Base-by-base conservation (phyloP, 2,329 filamentous ascomycete species). In the Capronia americana region DNA sequence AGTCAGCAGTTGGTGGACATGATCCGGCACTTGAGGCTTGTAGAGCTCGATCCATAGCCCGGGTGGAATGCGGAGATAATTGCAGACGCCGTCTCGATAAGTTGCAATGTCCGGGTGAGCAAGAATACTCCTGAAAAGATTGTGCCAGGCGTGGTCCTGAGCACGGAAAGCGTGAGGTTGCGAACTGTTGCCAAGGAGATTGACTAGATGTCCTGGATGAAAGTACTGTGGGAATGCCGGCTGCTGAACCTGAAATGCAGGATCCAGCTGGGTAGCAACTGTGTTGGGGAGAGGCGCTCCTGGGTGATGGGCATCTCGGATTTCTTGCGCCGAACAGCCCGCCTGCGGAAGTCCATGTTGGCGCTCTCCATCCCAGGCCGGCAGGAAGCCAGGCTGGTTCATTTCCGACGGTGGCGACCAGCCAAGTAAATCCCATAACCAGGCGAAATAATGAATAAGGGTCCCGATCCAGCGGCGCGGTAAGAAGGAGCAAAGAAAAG, bases 41-140 rank as follows among this genome's bases (percentile, higher is more conserved):
- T 65, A 65, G 44, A 68, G 50, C 26, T 59, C 57, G 12, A 24
- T 14, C 61, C 62, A 68, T 41, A 68, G 23, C 11, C 54, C 58
- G 17, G 32, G 30, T 2, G 53, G 28, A 3, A 68, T 28, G 14
- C 46, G 57, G 32, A 68, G 65, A 30, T 65, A 68, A 11, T 20
- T 55, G 58, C 65, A 59, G 23, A 59, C 62, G 12, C 50, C 23
- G 46, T 54, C 62, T 28, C 46, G 30, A 50, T 59, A 38, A 26
- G 24, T 17, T 38, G n/a, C 28, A 28, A 62, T 58, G n/a, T 65
- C 61, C 5, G 20, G 51, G 34, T 62, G 58, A 44, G 44, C 20
- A 10, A 61, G n/a, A 44, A 65, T 50, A 32, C 56, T 23, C 17
- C 28, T 11, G 14, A 64, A n/a, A 28, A 54, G 38, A 8, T 12